These are phyloP conservation scores for Colletotrichum paranaense DNA, from an alignment of 2,329 filamentous ascomycete species.

Conservation along the genomic window DNA sequence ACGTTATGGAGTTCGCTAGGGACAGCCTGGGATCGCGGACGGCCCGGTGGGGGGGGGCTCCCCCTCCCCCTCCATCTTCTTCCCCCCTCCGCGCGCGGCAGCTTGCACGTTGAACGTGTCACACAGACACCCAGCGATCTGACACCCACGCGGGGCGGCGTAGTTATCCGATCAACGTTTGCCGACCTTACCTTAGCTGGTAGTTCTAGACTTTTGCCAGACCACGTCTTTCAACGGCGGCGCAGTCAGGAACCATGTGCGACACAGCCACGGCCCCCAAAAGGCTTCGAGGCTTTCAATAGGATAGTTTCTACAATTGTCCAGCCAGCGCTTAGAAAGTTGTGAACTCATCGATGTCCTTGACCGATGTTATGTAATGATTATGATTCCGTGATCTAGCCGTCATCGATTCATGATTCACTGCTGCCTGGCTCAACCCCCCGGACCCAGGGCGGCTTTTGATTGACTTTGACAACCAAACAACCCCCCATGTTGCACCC, in stretches of 20 bases:
- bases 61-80: background rate
- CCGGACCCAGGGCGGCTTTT: background rate
- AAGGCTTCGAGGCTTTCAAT: no score
- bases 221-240: background rate
- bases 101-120: background rate
- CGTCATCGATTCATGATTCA: slow-evolving; percentile 21
- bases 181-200: background rate
- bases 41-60: no score
- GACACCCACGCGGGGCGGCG: background rate
- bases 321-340: background rate
- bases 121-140: background rate
- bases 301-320: background rate
- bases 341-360: background rate
- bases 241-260: background rate
- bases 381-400: background rate
- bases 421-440: slow-evolving; percentile 9
- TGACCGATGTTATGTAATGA: background rate
- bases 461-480: background rate
- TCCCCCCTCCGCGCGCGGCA: background rate
- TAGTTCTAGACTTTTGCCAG: background rate
- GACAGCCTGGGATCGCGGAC: no score
- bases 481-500: background rate
- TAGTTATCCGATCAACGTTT: background rate
- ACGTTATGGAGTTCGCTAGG: background rate
- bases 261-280: background rate